Percentiles rank a stretch among this genome's conserved stretches.
These are phyloP conservation scores for Candolleomyces aberdarensis DNA, from an alignment of 768 basidiomycete genomes.

Conservation along the genomic window DNA sequence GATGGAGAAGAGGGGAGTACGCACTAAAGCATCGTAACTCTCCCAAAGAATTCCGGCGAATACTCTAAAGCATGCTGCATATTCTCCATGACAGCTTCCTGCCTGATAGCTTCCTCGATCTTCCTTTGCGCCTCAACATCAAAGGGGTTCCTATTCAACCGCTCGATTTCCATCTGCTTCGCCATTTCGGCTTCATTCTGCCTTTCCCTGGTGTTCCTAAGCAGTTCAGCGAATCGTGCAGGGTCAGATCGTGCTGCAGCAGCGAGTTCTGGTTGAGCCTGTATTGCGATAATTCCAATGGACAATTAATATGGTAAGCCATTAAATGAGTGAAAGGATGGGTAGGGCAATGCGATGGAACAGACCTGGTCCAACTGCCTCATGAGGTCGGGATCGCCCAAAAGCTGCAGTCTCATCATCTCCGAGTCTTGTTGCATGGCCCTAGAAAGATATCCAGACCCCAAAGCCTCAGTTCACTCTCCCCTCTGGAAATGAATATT, in stretches of 20 bases:
- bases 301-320: no score
- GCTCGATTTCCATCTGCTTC: slow-evolving; percentile 58
- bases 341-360: slow-evolving; percentile 1
- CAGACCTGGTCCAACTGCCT: slow-evolving; percentile 64
- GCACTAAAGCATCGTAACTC: slow-evolving; percentile 96
- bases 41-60: slow-evolving; percentile 89
- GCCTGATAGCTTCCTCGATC: slow-evolving; percentile 92
- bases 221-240: slow-evolving; percentile 68
- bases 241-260: slow-evolving; percentile 68
- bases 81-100: slow-evolving; percentile 89
- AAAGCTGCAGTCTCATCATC: slow-evolving; percentile 83
- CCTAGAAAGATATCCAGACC: slow-evolving; percentile 32
- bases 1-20: slow-evolving; percentile 23
- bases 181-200: slow-evolving; percentile 52
- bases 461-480: background rate
- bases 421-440: slow-evolving; percentile 79
- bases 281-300: background rate
- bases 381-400: slow-evolving; percentile 85
- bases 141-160: slow-evolving; percentile 84
- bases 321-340: background rate
- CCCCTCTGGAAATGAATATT: background rate
- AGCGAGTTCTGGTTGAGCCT: slow-evolving; percentile 84
- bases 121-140: slow-evolving; percentile 87
- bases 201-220: slow-evolving; percentile 58
- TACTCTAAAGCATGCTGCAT: slow-evolving; percentile 93